phyloP scores from a whole-genome alignment of 495 filamentous ascomycete species.

The Aspergillus olivimuriae region DNA sequence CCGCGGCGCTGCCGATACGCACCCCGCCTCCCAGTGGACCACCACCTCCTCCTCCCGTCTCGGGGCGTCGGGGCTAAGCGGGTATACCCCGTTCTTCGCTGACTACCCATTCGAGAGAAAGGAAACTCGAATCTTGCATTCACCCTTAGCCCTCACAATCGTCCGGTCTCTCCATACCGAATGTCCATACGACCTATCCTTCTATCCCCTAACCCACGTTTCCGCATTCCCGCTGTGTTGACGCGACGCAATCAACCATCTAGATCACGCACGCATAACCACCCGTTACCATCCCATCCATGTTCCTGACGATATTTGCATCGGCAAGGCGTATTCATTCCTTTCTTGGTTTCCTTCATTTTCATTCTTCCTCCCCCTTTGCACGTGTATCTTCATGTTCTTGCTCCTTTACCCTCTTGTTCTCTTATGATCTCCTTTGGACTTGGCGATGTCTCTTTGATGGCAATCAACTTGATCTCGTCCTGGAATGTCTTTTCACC shows the following conservation, averaged over 20 bases:
- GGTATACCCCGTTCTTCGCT: no score
- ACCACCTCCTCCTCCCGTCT: slow-evolving; percentile 32
- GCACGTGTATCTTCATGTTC: not conserved
- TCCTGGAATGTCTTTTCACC: not conserved
- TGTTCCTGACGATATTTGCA: slow-evolving; percentile 4
- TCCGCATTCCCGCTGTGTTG: no score
- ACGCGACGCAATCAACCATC: not conserved
- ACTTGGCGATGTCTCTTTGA: not conserved
- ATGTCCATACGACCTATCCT: no score
- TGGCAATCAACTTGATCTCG: not conserved
- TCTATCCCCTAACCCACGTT: no score
- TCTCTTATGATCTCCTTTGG: not conserved
- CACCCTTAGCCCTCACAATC: no score
- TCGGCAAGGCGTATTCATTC: slow-evolving; percentile 5
- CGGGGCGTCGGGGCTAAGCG: not conserved
- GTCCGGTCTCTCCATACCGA: no score
- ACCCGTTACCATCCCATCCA: not conserved
- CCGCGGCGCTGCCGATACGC: slow-evolving; percentile 36
- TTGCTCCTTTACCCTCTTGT: no score
- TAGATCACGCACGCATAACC: not conserved
- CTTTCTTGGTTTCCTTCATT: not conserved
- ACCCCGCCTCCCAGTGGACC: slow-evolving; percentile 37
- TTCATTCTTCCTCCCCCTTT: slow-evolving; percentile 6
- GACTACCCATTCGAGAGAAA: no score
- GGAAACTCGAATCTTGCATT: no score